phyloP scores from a whole-genome alignment of 208 protist species.

The Porcisia deanei region DNA sequence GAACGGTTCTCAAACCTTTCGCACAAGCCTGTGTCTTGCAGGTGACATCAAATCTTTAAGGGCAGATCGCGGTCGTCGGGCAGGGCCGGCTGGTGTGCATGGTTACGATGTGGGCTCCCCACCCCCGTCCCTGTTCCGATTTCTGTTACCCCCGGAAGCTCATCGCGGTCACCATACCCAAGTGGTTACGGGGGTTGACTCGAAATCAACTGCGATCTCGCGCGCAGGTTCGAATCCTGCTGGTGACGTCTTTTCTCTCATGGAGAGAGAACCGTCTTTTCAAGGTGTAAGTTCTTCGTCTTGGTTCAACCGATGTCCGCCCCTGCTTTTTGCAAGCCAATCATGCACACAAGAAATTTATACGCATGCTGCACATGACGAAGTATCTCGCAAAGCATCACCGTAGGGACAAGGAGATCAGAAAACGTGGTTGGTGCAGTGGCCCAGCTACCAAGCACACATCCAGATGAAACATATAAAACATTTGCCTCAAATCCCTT shows the following conservation, averaged over 20 bases:
- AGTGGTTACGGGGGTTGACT: slow-evolving; percentile 91
- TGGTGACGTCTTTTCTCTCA: slow-evolving; percentile 47
- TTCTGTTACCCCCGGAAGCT: no score
- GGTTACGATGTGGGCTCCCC: neutral
- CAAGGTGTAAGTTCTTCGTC: no score
- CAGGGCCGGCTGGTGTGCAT: neutral
- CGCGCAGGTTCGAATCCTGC: slow-evolving; percentile 89
- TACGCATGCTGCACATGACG: neutral
- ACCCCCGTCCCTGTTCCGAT: neutral
- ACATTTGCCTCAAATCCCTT: neutral
- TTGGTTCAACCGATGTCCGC: neutral
- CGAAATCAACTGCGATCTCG: slow-evolving; percentile 89
- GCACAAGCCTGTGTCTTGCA: neutral
- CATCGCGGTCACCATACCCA: slow-evolving; percentile 70
- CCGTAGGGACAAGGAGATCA: neutral
- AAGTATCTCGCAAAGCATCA: neutral
- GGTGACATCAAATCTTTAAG: slow-evolving; percentile 4
- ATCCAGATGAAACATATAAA: neutral
- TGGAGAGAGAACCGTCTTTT: no score
- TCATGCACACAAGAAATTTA: neutral
- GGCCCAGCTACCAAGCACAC: neutral
- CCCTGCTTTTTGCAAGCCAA: neutral
- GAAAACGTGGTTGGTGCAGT: neutral
- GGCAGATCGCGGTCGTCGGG: neutral
- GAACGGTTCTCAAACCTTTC: neutral